These are phyloP conservation scores for Elsinoe ampelina DNA, from an alignment of 2,329 filamentous ascomycete genomes.

Conservation along the genomic window DNA sequence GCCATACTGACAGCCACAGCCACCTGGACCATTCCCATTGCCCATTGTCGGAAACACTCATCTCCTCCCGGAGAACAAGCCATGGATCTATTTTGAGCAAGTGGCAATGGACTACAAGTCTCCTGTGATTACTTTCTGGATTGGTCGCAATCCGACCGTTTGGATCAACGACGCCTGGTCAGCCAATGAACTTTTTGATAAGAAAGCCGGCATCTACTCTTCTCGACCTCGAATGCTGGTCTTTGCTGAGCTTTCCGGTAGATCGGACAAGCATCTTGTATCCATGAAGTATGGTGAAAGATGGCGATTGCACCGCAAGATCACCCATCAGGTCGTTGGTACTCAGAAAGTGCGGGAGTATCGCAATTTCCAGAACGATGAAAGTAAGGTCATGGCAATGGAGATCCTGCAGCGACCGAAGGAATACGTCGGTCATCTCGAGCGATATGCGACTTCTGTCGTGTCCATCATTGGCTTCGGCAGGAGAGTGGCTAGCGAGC, in stretches of 20 bases:
- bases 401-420: conserved; percentile 38
- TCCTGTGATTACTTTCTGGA: conserved; percentile 42
- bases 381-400: conserved; percentile 48
- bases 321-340: conserved; percentile 45
- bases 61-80: conserved; percentile 27
- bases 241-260: conserved; percentile 26
- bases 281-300: conserved; percentile 35
- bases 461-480: conserved; percentile 51
- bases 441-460: conserved; percentile 46
- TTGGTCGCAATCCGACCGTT: conserved; percentile 37
- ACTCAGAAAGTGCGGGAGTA: conserved; percentile 48
- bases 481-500: conserved; percentile 39
- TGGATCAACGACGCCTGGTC: conserved; percentile 38
- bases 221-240: conserved; percentile 37
- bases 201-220: conserved; percentile 37
- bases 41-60: conserved; percentile 38
- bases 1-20: conserved; percentile 21
- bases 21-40: conserved; percentile 38
- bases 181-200: conserved; percentile 38
- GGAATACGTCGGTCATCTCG: conserved; percentile 45
- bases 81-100: conserved; percentile 35
- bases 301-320: conserved; percentile 37
- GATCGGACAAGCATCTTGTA: conserved; percentile 29
- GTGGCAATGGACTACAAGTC: conserved; percentile 35
- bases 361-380: conserved; percentile 47